These are phyloP conservation scores for Kandelia obovata DNA, from an alignment of 345 rosid genomes.

Conservation along the genomic window DNA sequence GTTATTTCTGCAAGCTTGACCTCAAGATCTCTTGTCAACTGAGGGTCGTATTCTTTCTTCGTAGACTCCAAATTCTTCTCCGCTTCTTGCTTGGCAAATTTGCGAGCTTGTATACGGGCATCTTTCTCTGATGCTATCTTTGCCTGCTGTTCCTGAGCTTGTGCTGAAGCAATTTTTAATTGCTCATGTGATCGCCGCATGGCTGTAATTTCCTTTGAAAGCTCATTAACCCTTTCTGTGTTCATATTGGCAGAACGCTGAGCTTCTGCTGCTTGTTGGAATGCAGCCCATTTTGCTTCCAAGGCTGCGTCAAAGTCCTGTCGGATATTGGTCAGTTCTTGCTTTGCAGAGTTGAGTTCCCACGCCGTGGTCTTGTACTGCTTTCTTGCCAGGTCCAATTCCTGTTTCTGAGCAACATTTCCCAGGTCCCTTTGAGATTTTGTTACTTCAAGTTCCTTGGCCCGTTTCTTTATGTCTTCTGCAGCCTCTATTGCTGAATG, in stretches of 20 bases:
- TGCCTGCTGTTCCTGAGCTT: conserved; percentile 42
- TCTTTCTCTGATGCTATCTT: conserved; percentile 47
- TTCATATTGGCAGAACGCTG: conserved; percentile 38
- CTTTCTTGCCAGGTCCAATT: conserved; percentile 53
- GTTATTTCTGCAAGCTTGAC: conserved; percentile 45
- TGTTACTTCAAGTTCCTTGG: conserved; percentile 57
- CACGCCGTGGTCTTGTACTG: conserved; percentile 44
- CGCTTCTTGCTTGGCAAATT: conserved; percentile 43
- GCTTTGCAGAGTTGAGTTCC: conserved; percentile 61
- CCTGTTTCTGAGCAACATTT: conserved; percentile 38
- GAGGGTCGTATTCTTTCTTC: conserved; percentile 52
- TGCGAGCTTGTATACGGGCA: conserved; percentile 33
- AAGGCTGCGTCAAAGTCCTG: conserved; percentile 71
- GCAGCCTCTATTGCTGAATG: conserved; percentile 40
- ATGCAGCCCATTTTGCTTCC: conserved; percentile 53
- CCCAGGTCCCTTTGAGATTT: conserved; percentile 35
- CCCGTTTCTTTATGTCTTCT: conserved; percentile 42
- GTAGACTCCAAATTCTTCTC: conserved; percentile 37
- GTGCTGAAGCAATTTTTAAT: conserved; percentile 45
- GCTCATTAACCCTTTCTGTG: conserved; percentile 42
- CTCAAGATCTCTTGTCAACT: conserved; percentile 45
- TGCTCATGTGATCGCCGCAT: conserved; percentile 61
- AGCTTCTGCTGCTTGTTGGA: conserved; percentile 73
- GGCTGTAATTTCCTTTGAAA: conserved; percentile 50
- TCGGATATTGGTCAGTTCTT: conserved; percentile 56